A percentile compares a stretch with the other conserved stretches of the same genome.
Conservation (phyloP, 768 basidiomycete genomes). For the Phlegmacium glaucopus region DNA sequence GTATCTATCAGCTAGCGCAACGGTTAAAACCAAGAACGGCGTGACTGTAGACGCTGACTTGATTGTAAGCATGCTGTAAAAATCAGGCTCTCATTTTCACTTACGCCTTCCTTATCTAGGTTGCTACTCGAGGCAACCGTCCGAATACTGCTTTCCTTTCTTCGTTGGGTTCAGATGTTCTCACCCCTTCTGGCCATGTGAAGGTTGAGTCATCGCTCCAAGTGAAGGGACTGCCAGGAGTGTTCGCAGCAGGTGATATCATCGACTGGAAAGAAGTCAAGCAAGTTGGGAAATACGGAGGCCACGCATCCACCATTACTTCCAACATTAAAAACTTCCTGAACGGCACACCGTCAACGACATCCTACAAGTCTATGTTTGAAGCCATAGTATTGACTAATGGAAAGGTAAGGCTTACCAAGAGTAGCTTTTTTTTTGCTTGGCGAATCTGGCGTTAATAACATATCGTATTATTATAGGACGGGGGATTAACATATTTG, state of each 20-base stretch:
- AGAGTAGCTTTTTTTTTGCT: neutral
- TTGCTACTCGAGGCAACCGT: constrained; percentile 39
- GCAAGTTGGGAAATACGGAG: constrained; percentile 40
- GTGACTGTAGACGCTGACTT: constrained; percentile 52
- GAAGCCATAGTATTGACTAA: constrained; percentile 55
- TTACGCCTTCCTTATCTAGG: constrained; percentile 18
- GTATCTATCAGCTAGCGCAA: too few relatives aligned
- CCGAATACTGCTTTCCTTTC: constrained; percentile 51
- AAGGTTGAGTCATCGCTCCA: constrained; percentile 59
- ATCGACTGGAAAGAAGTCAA: constrained; percentile 66
- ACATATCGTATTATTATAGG: too few relatives aligned
- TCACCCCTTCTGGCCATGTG: constrained; percentile 40
- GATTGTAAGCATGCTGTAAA: constrained; percentile 39
- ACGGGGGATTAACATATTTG: constrained; percentile 39
- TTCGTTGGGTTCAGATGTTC: constrained; percentile 35
- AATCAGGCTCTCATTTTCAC: neutral
- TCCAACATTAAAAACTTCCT: constrained; percentile 49
- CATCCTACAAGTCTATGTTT: constrained; percentile 41
- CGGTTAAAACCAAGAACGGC: constrained; percentile 38
- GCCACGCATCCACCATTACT: constrained; percentile 46
- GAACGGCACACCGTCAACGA: constrained; percentile 26
- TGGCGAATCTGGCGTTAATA: neutral
- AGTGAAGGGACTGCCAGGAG: constrained; percentile 42
- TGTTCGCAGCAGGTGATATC: constrained; percentile 68
- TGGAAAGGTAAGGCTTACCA: constrained; percentile 43